Conservation (phyloP, 1,284 basidiomycete species). For the Tilletia horrida region DNA sequence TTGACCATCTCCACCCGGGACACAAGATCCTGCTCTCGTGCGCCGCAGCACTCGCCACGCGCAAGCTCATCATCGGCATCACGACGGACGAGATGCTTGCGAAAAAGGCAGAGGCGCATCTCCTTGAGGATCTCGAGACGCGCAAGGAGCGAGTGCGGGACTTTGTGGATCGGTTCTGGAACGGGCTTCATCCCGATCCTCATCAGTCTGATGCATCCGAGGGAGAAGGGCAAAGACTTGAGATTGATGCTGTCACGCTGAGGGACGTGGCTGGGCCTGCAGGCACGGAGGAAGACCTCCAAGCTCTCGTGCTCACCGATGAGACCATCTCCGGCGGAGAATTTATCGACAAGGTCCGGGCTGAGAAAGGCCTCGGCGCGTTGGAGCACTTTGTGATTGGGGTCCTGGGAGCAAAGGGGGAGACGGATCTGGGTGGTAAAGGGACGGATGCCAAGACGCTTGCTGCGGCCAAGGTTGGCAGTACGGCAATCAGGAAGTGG, state of each 20-base stretch:
- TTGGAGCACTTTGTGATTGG: slow-evolving; percentile 42
- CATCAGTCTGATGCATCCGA: not conserved
- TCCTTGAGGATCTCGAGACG: slow-evolving; percentile 67
- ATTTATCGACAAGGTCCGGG: slow-evolving; percentile 37
- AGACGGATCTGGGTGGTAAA: slow-evolving; percentile 38
- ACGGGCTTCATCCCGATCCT: slow-evolving; percentile 18
- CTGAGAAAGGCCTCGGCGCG: slow-evolving; percentile 32
- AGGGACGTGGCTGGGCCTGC: slow-evolving; percentile 50
- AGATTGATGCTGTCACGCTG: slow-evolving; percentile 40
- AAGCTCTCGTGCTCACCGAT: slow-evolving; percentile 48
- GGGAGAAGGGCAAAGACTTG: slow-evolving; percentile 21
- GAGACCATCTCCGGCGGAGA: slow-evolving; percentile 48
- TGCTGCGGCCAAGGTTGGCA: slow-evolving; percentile 48
- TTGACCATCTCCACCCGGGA: slow-evolving; percentile 94
- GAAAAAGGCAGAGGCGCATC: slow-evolving; percentile 69
- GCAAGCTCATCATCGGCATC: slow-evolving; percentile 83
- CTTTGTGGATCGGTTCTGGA: slow-evolving; percentile 38
- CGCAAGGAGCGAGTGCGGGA: slow-evolving; percentile 41
- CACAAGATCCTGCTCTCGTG: slow-evolving; percentile 96
- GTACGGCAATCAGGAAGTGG: slow-evolving; percentile 50
- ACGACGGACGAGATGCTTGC: slow-evolving; percentile 70
- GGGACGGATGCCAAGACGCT: slow-evolving; percentile 36
- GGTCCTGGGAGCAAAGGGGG: slow-evolving; percentile 41
- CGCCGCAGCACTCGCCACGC: slow-evolving; percentile 72
- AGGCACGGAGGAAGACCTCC: slow-evolving; percentile 39